Evolutionary conservation across 192 early-diverging fungal genomes (phyloP).

Genomic region (Lunasporangiospora selenospora): DNA sequence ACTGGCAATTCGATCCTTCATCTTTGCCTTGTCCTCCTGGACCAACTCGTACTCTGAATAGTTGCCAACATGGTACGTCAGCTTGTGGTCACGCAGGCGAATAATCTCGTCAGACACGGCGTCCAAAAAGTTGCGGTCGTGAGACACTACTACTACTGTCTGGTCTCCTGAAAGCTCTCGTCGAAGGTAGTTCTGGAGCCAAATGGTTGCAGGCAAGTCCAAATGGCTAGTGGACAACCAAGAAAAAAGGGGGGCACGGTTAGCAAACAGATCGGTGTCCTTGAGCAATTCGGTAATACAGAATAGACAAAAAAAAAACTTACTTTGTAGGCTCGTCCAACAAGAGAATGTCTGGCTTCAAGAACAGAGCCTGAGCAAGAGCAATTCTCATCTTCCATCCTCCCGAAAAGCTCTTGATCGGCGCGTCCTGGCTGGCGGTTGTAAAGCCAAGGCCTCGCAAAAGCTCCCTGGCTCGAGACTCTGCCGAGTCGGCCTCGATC

Average conservation of each 20-base stretch:
- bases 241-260: background rate
- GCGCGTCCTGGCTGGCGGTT: conserved; percentile 61
- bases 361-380: conserved; percentile 83
- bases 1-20: conserved; percentile 68
- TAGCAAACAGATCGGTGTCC: background rate
- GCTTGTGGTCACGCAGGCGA: conserved; percentile 71
- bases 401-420: conserved; percentile 77
- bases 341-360: conserved; percentile 83
- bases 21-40: conserved; percentile 71
- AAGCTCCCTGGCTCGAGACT: conserved; percentile 73
- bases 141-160: conserved; percentile 88
- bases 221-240: conserved; percentile 62
- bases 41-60: conserved; percentile 85
- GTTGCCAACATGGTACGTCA: conserved; percentile 84
- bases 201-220: conserved; percentile 91
- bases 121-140: conserved; percentile 89
- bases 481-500: conserved; percentile 68
- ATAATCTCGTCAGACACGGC: conserved; percentile 78
- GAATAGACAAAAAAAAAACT: conserved; percentile 2
- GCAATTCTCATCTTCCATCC: conserved; percentile 93
- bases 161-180: conserved; percentile 57
- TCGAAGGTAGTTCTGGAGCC: conserved; percentile 85
- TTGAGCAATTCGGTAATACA: background rate
- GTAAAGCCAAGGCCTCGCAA: conserved; percentile 79
- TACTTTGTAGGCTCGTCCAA: conserved; percentile 84